These are phyloP conservation scores for Ogataea ramenticola DNA, from an alignment of 805 yeast species.

Conservation along the genomic window DNA sequence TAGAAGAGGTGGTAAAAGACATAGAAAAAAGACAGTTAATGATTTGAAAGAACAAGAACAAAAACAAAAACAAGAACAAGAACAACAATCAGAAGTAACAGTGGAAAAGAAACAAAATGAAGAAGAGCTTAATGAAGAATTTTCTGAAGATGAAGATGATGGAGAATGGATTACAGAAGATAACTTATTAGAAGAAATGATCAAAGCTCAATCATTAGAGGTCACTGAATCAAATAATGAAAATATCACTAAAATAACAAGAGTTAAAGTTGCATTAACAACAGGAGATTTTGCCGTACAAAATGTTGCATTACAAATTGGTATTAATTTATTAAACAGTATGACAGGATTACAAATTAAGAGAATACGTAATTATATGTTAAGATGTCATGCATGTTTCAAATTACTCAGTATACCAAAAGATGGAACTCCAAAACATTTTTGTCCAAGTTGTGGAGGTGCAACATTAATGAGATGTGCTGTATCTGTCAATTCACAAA, in stretches of 20 bases:
- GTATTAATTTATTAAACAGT: constrained; percentile 77
- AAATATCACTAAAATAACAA: constrained; percentile 6
- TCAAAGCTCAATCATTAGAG: constrained; percentile 62
- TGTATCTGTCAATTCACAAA: constrained; percentile 68
- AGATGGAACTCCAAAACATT: constrained; percentile 70
- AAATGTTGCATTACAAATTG: constrained; percentile 88
- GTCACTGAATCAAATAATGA: constrained; percentile 28
- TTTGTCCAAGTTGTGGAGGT: constrained; percentile 96
- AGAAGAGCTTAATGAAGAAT: constrained; percentile 32
- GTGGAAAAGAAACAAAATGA: constrained; percentile 6
- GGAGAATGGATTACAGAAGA: constrained; percentile 92
- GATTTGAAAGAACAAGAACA: no score
- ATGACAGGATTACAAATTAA: constrained; percentile 79
- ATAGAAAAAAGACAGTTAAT: constrained; percentile 42
- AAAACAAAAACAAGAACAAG: constrained; percentile 2
- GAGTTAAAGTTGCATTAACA: constrained; percentile 75
- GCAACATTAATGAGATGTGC: constrained; percentile 85
- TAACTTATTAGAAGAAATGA: constrained; percentile 61
- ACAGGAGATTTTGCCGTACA: constrained; percentile 98
- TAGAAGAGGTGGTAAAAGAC: constrained; percentile 62
- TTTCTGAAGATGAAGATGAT: constrained; percentile 68
- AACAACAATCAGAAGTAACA: constrained; percentile 3
- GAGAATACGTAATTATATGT: constrained; percentile 84
- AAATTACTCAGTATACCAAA: constrained; percentile 70
- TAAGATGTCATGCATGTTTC: constrained; percentile 97